These are phyloP conservation scores for Phytophthora rubi DNA, from an alignment of 352 stramenopile genomes.

Conservation along the genomic window DNA sequence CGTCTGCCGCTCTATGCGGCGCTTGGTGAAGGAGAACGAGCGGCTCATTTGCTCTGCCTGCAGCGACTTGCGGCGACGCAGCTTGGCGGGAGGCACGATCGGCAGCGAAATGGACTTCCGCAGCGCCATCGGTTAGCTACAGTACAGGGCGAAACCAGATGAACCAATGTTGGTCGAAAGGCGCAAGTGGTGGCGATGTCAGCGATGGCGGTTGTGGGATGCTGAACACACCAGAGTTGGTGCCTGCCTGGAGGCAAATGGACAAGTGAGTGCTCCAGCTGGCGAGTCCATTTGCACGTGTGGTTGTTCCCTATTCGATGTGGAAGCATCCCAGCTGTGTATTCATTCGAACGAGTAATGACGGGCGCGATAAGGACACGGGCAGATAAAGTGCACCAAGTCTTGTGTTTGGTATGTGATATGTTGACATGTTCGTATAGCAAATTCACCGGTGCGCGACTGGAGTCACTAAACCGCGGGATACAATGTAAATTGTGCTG, in stretches of 20 bases:
- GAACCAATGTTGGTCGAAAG: slow-evolving; percentile 21
- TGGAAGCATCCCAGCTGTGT: slow-evolving; percentile 13
- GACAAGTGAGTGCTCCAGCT: slow-evolving; percentile 24
- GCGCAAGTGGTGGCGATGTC: not conserved
- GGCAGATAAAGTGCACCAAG: not conserved
- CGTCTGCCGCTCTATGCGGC: slow-evolving; percentile 60
- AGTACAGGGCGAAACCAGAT: slow-evolving; percentile 1
- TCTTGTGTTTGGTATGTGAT: not conserved
- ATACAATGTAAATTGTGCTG: slow-evolving; percentile 12
- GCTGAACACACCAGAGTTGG: slow-evolving; percentile 20
- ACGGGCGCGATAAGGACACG: slow-evolving; percentile 9
- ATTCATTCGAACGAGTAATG: slow-evolving; percentile 26
- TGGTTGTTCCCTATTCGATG: slow-evolving; percentile 20
- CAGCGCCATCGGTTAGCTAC: slow-evolving; percentile 29
- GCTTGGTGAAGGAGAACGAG: slow-evolving; percentile 55
- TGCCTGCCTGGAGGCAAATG: slow-evolving; percentile 25
- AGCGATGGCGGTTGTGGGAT: slow-evolving; percentile 9
- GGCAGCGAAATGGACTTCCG: slow-evolving; percentile 54
- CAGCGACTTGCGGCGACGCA: slow-evolving; percentile 52
- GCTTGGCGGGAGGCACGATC: slow-evolving; percentile 30
- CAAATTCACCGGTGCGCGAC: slow-evolving; percentile 1
- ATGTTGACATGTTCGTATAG: slow-evolving; percentile 17
- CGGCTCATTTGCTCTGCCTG: slow-evolving; percentile 39
- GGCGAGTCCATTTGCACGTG: slow-evolving; percentile 35
- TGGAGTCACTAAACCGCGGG: slow-evolving; percentile 3